These are phyloP conservation scores for Parathielavia hyrcaniae DNA, from an alignment of 495 filamentous ascomycete species.

Conservation along the genomic window DNA sequence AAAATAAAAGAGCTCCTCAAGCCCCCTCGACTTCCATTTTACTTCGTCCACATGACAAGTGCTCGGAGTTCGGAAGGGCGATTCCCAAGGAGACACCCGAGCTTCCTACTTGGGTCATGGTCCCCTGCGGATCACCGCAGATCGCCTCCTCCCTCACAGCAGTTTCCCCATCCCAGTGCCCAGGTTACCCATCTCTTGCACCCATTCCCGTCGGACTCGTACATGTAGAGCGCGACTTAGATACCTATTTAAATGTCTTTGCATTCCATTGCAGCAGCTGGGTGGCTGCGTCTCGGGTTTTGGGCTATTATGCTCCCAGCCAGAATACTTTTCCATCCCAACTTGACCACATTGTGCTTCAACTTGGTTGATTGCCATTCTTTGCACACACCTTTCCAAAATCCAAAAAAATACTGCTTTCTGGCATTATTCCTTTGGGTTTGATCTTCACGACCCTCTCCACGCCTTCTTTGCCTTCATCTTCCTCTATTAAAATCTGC, in stretches of 20 bases:
- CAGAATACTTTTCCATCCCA: not conserved
- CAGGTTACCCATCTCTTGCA: conserved; percentile 19
- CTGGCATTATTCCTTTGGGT: not conserved
- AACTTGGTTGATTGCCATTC: not conserved
- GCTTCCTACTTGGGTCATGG: not conserved
- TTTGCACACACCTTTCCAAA: not conserved
- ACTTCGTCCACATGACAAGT: not conserved
- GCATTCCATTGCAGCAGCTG: conserved; percentile 27
- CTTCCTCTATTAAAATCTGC: too few species aligned
- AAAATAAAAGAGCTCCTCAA: too few species aligned
- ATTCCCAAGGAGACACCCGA: too few species aligned
- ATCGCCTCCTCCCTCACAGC: not conserved
- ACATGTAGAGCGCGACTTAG: not conserved
- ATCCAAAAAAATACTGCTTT: too few species aligned
- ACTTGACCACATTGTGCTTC: not conserved
- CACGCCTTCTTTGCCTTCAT: too few species aligned
- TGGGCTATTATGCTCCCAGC: conserved; percentile 11
- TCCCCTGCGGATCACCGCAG: not conserved
- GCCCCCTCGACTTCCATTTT: not conserved
- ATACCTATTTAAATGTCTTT: conserved; percentile 12
- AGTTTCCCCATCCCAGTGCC: conserved; percentile 17
- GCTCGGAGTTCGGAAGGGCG: too few species aligned
- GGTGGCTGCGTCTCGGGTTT: conserved; percentile 15
- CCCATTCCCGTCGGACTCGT: conserved; percentile 18
- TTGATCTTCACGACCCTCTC: not conserved